Evolutionary conservation across 257 asterid species (phyloP).

Genomic region (Gentiana straminea): DNA sequence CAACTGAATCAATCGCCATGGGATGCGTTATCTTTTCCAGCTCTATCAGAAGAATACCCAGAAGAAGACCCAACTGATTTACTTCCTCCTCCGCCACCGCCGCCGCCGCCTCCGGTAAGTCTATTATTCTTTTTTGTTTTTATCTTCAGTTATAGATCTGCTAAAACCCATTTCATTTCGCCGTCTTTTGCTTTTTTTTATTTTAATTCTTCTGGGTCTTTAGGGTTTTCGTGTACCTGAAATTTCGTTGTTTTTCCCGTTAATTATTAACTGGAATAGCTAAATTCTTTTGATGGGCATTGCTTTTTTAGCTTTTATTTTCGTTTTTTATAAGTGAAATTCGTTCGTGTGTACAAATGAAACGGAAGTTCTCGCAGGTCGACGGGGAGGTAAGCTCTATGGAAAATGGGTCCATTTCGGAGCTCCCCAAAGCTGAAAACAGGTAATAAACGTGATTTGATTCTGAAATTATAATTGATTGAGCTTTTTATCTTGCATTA

Average conservation of each 20-base stretch:
- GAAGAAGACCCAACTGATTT: slow-evolving; percentile 14
- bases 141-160: not conserved
- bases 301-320: slow-evolving; percentile 16
- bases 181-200: not conserved
- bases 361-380: slow-evolving; percentile 25
- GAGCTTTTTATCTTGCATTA: slow-evolving; percentile 1
- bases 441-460: slow-evolving; percentile 30
- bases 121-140: not conserved
- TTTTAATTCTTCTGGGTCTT: slow-evolving; percentile 11
- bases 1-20: slow-evolving; percentile 51
- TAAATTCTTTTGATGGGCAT: slow-evolving; percentile 10
- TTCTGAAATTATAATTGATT: slow-evolving; percentile 11
- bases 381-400: slow-evolving; percentile 10
- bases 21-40: slow-evolving; percentile 61
- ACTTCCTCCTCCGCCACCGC: slow-evolving; percentile 16
- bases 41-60: slow-evolving; percentile 10
- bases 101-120: slow-evolving; percentile 7
- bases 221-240: slow-evolving; percentile 39
- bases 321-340: not conserved
- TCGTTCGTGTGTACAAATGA: slow-evolving; percentile 17
- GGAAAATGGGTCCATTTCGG: slow-evolving; percentile 26
- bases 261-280: slow-evolving; percentile 6
- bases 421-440: slow-evolving; percentile 13
- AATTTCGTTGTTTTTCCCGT: slow-evolving; percentile 20
- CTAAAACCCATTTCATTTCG: not conserved